These are phyloP conservation scores for Syncephalastrum monosporum DNA, from an alignment of 371 early-diverging fungal genomes.

Conservation along the genomic window DNA sequence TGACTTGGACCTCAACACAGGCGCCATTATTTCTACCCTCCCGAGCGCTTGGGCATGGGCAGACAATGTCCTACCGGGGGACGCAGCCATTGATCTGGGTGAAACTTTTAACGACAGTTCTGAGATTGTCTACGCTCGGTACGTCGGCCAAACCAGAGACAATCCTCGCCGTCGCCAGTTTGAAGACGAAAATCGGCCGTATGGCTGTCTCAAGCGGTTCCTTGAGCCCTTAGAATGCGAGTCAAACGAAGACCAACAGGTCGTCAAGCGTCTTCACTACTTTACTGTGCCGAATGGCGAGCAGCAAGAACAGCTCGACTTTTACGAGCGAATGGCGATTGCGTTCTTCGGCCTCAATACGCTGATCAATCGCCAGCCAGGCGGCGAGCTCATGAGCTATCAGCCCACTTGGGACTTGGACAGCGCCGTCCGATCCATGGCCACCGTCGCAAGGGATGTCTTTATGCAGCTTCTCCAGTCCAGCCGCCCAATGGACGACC, in stretches of 20 bases:
- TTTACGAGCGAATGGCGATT: constrained; percentile 1
- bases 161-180: too few species aligned
- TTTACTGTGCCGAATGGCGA: too few species aligned
- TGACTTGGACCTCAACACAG: too few species aligned
- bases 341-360: constrained; percentile 6
- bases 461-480: too few species aligned
- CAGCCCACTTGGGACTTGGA: background rate
- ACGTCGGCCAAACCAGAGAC: too few species aligned
- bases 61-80: background rate
- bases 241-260: constrained; percentile 3
- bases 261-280: too few species aligned
- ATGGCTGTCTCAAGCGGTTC: background rate
- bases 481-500: background rate
- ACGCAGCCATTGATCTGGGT: background rate
- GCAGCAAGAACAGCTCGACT: too few species aligned
- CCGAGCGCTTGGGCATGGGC: constrained; percentile 1
- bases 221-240: background rate
- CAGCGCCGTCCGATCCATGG: too few species aligned
- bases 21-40: constrained; percentile 3
- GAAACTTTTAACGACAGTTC: too few species aligned
- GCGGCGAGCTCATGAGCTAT: background rate
- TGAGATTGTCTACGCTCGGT: too few species aligned
- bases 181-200: too few species aligned
- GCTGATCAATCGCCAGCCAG: constrained; percentile 5
- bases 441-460: background rate